These are phyloP conservation scores for Fomes fomentarius DNA, from an alignment of 1,284 basidiomycete species.

Conservation along the genomic window DNA sequence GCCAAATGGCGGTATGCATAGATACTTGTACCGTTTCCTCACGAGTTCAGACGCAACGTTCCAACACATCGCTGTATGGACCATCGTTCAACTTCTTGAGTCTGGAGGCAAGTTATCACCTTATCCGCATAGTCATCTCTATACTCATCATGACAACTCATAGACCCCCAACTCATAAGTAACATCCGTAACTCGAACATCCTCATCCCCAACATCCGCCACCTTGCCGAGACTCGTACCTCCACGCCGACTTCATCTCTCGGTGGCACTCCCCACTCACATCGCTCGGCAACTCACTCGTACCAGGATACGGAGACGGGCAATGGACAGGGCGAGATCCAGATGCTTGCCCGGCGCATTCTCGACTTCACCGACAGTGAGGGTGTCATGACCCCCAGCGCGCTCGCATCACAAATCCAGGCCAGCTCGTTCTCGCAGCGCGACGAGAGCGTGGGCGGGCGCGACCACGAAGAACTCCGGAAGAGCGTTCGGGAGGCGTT, in stretches of 20 bases:
- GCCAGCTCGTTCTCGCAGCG: conserved; percentile 52
- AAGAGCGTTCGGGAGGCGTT: conserved; percentile 82
- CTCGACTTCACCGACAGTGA: conserved; percentile 81
- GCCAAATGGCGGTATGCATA: conserved; percentile 96
- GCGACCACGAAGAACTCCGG: conserved; percentile 77
- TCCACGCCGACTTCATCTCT: conserved; percentile 72
- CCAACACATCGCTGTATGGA: conserved; percentile 99
- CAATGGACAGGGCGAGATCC: conserved; percentile 87
- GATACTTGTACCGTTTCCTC: conserved; percentile 94
- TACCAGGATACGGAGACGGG: conserved; percentile 83
- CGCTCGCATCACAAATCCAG: conserved; percentile 63
- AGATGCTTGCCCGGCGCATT: conserved; percentile 82
- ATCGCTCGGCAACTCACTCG: conserved; percentile 68
- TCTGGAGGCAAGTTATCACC: conserved; percentile 68
- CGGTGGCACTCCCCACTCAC: conserved; percentile 72
- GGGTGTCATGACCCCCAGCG: conserved; percentile 59
- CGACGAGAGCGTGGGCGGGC: conserved; percentile 55
- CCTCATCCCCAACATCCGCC: conserved; percentile 84
- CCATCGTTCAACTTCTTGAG: conserved; percentile 95
- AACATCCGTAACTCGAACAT: conserved; percentile 86
- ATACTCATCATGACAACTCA: conserved; percentile 6
- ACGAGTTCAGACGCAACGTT: conserved; percentile 97
- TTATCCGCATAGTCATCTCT: background rate
- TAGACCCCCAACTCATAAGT: conserved; percentile 86
- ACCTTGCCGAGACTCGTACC: conserved; percentile 76